Evolutionary conservation across 352 stramenopile genomes (phyloP), one percentile per base, ranked within the genome.

Genomic region (Phytopythium vexans): DNA sequence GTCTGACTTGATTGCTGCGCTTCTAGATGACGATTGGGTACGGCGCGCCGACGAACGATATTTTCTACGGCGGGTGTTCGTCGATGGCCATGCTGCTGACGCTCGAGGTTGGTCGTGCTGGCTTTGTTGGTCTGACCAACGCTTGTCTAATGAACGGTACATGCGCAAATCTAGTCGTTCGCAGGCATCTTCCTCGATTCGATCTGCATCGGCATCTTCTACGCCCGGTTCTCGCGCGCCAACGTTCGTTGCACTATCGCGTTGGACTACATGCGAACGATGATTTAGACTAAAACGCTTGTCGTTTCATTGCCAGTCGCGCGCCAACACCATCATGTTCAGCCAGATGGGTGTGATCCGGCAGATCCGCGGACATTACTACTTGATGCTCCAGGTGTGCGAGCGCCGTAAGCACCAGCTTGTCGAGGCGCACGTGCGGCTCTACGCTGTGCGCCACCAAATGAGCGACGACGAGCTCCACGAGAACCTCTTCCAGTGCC

Each of bases 331-430:
- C 4, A 86, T 97, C 64, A 88, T 95, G 63, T 95, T 97, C 47
- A 85, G 80, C 4, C 84, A 92, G 33, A 76, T 67, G 11, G 87
- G 81, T 2, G 80, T 97, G 31, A 94, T 97, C 66, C 88, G 88
- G 35, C 83, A 89, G 61, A 95, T 97, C 52, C 85, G 88, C 10
- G 88, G 88, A 4, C 73, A 93, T 41, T 95, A 85, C 57, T 96
- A 95, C 74, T 86, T 97, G 45, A 97, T 97, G 87, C 88, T 96
- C 54, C 88, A 97, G 49, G 80, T 91, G 1, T 97, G 88, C 48
- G 88, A 97, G 56, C 72, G 86, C 34, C 80, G 88, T 31, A 95
- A 95, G 52, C 86, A 96, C 49, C 88, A 97, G 54, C 81, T 95
- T 14, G 82, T 91, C 2, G 85, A 95, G 47, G 85, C 82, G 4